Conservation (phyloP, 2,329 filamentous ascomycete species). For the Penicillium crustosum region DNA sequence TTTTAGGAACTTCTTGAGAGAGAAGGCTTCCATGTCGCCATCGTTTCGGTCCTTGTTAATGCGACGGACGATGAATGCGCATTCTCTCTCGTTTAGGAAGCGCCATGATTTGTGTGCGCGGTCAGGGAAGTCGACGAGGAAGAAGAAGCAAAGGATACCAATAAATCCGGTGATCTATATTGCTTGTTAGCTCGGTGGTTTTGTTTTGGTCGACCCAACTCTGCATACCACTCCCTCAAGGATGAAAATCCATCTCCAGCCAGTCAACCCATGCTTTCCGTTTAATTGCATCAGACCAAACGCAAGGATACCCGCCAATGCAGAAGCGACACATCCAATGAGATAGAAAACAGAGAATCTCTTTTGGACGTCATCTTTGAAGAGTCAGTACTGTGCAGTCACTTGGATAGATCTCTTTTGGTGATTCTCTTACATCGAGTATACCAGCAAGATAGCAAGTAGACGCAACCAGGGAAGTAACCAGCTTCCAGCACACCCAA, state of each 20-base stretch:
- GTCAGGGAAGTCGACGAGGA: conserved; percentile 43
- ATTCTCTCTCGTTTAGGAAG: conserved; percentile 43
- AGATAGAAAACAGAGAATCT: conserved; percentile 50
- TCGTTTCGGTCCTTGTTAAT: conserved; percentile 57
- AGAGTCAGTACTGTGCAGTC: conserved; percentile 1
- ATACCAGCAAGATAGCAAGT: conserved; percentile 73
- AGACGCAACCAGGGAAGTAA: conserved; percentile 70
- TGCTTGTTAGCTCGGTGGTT: not conserved
- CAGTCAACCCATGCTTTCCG: conserved; percentile 44
- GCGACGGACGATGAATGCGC: conserved; percentile 50
- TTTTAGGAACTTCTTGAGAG: conserved; percentile 48
- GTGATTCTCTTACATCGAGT: conserved; percentile 41
- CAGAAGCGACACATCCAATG: conserved; percentile 50
- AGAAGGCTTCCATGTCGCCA: conserved; percentile 51
- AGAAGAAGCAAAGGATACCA: conserved; percentile 32
- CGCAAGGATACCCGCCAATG: conserved; percentile 50
- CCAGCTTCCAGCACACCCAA: conserved; percentile 42
- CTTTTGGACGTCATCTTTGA: conserved; percentile 33
- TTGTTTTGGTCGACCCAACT: not conserved
- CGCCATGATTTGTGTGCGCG: conserved; percentile 33
- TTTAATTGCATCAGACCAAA: conserved; percentile 45
- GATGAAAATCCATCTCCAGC: conserved; percentile 59
- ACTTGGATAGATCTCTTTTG: no score
- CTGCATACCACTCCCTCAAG: conserved; percentile 48
- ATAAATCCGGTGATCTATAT: conserved; percentile 29